Percentiles rank a stretch among this genome's conserved stretches.
Evolutionary conservation across 2,329 filamentous ascomycete genomes (phyloP).

Genomic region (Penicillium sp.): DNA sequence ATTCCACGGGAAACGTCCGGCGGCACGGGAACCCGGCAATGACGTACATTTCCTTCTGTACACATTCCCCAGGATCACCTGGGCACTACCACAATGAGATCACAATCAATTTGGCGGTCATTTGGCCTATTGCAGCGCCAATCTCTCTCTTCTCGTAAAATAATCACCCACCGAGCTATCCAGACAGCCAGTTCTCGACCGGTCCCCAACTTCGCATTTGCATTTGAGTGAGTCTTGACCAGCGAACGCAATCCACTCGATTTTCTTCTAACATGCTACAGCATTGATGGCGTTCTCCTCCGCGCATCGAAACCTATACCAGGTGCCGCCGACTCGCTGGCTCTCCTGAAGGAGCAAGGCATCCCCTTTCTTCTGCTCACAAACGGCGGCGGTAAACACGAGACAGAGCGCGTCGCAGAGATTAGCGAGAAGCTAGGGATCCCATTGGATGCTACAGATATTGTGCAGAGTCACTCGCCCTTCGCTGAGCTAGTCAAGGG

Average conservation of each 20-base stretch:
- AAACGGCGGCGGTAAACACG: conserved; percentile 87
- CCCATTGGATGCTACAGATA: conserved; percentile 64
- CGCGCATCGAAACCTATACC: conserved; percentile 77
- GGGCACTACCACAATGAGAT: conserved; percentile 25
- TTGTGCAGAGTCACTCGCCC: conserved; percentile 89
- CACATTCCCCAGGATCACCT: conserved; percentile 4
- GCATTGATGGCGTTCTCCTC: conserved; percentile 93
- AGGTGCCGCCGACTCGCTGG: conserved; percentile 71
- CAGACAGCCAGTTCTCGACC: conserved; percentile 32
- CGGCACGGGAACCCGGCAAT: neutral
- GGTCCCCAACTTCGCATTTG: conserved; percentile 46
- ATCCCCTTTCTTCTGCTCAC: conserved; percentile 94
- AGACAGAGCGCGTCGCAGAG: conserved; percentile 69
- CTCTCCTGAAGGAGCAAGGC: conserved; percentile 67
- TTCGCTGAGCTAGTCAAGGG: conserved; percentile 70
- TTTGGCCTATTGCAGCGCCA: conserved; percentile 29
- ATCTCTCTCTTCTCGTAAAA: conserved; percentile 19
- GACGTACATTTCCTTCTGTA: conserved; percentile 9
- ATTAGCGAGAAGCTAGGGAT: conserved; percentile 66
- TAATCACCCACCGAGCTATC: conserved; percentile 25
- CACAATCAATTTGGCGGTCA: conserved; percentile 27
- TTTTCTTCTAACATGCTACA: conserved; percentile 34
- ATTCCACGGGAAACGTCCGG: neutral
- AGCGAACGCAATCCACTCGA: neutral
- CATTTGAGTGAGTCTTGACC: conserved; percentile 44